These are phyloP conservation scores for Exophiala lecanii-corni DNA, from an alignment of 2,329 filamentous ascomycete species.

Conservation along the genomic window DNA sequence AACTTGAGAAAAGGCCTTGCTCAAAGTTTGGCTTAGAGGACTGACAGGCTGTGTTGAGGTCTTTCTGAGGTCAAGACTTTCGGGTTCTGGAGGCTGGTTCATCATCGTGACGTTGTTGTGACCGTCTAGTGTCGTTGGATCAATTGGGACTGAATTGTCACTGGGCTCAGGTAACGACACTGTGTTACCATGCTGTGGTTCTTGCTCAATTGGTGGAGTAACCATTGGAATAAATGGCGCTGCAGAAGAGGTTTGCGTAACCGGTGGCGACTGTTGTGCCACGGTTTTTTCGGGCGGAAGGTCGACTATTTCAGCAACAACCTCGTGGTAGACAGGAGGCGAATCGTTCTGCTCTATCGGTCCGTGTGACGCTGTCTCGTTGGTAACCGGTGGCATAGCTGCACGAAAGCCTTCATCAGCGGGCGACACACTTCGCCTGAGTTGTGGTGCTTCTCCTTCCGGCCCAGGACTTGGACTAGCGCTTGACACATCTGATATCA, in stretches of 20 bases:
- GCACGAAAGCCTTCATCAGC: conserved; percentile 10
- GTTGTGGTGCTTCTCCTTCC: conserved; percentile 1
- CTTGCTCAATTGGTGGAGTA: not conserved
- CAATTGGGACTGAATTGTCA: not conserved
- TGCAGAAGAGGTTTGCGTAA: not conserved
- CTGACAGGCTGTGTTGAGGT: conserved; percentile 14
- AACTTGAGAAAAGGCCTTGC: conserved; percentile 20
- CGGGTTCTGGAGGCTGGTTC: not conserved
- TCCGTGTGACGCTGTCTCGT: not conserved
- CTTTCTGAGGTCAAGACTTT: conserved; percentile 5
- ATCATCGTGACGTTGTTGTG: no score
- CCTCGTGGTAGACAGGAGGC: not conserved
- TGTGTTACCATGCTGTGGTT: not conserved
- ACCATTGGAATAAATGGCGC: not conserved
- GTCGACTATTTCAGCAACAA: not conserved
- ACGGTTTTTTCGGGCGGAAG: conserved; percentile 2
- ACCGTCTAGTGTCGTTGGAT: no score
- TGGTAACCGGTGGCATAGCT: not conserved
- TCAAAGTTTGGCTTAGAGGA: conserved; percentile 17
- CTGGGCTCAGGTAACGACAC: not conserved
- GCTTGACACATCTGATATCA: conserved; percentile 24
- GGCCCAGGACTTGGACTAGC: conserved; percentile 14
- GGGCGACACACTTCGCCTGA: conserved; percentile 16
- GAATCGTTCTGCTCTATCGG: not conserved
- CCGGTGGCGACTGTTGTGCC: not conserved